Evolutionary conservation across 2,329 filamentous ascomycete species (phyloP).

Genomic region (Aureobasidium sp.): DNA sequence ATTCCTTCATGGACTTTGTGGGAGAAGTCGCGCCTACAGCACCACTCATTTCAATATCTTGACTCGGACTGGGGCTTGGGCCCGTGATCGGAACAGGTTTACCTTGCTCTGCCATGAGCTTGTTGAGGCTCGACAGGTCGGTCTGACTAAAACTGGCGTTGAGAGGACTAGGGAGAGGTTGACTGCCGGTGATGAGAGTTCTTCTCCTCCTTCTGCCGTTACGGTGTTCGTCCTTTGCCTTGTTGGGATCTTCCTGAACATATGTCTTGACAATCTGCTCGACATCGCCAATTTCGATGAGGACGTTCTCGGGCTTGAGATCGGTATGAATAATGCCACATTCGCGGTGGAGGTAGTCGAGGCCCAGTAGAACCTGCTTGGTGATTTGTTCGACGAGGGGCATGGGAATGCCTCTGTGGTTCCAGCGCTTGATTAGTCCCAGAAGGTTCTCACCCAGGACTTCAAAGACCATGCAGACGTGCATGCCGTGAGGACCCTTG

Average conservation of each 20-base stretch:
- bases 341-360: constrained; percentile 94
- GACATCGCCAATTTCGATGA: constrained; percentile 98
- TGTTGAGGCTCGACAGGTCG: constrained; percentile 71
- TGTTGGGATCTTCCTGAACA: constrained; percentile 67
- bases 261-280: constrained; percentile 97
- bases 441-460: constrained; percentile 91
- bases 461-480: constrained; percentile 99
- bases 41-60: constrained; percentile 47
- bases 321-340: constrained; percentile 99
- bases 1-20: constrained; percentile 51
- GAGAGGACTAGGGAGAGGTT: constrained; percentile 88
- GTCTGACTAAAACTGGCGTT: constrained; percentile 81
- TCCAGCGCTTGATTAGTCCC: constrained; percentile 96
- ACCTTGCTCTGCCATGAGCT: constrained; percentile 72
- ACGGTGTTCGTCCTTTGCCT: constrained; percentile 77
- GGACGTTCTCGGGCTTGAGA: constrained; percentile 92
- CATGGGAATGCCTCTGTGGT: constrained; percentile 94
- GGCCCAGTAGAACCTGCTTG: constrained; percentile 88
- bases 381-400: constrained; percentile 96
- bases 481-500: constrained; percentile 89
- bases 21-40: constrained; percentile 43
- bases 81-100: constrained; percentile 38
- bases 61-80: constrained; percentile 32
- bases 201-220: constrained; percentile 84
- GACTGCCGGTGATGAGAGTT: constrained; percentile 93